Conservation (phyloP, 305 asterid genomes). For the Fraxinus albicans region DNA sequence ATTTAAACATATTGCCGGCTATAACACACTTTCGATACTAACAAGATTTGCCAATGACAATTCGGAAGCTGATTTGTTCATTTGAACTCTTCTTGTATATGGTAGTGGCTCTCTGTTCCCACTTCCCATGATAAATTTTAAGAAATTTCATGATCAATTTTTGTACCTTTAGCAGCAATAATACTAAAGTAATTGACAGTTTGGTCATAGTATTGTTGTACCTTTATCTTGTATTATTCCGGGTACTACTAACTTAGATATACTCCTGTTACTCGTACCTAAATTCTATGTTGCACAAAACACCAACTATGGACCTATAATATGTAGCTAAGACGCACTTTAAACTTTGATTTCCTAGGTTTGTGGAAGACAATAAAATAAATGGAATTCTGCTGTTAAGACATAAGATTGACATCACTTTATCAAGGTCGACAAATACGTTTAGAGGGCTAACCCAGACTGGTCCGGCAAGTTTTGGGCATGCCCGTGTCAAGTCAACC, state of each 20-base stretch:
- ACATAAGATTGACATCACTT: background rate
- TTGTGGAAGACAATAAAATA: background rate
- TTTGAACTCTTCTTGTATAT: slow-evolving; percentile 12
- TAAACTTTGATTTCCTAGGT: background rate
- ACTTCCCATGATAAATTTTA: background rate
- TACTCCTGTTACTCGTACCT: background rate
- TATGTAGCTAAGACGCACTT: background rate
- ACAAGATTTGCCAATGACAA: slow-evolving; percentile 10
- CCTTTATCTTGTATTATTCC: background rate
- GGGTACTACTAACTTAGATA: background rate
- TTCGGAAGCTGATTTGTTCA: slow-evolving; percentile 9
- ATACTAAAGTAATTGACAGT: slow-evolving; percentile 24
- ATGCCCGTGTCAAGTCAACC: background rate
- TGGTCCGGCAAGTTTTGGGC: background rate
- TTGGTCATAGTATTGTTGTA: background rate
- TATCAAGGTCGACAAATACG: background rate
- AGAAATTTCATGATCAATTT: slow-evolving; percentile 2
- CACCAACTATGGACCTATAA: background rate
- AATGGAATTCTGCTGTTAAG: background rate
- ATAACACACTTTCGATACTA: slow-evolving; percentile 13
- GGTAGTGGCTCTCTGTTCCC: background rate
- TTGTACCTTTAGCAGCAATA: slow-evolving; percentile 24
- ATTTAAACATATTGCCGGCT: background rate
- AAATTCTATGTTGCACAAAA: background rate
- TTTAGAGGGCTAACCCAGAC: background rate